Conservation (phyloP, 176 grass and related monocot species). For the Oryza officinalis region DNA sequence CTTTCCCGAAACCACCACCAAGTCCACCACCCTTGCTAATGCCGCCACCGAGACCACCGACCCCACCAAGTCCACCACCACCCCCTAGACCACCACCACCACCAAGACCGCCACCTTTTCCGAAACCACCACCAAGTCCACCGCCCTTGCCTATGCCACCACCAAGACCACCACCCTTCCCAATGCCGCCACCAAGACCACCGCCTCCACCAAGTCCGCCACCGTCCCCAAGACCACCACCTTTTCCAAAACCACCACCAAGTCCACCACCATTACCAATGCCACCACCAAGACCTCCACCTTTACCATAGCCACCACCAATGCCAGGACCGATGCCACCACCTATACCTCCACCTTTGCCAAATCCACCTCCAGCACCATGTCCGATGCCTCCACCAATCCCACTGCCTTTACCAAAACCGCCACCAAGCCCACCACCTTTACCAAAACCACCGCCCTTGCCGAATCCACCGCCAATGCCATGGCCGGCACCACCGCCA, state of each 20-base stretch:
- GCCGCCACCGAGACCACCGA: not conserved
- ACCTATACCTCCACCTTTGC: constrained; percentile 26
- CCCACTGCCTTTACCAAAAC: constrained; percentile 15
- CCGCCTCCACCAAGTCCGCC: constrained; percentile 4
- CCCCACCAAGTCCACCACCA: not conserved
- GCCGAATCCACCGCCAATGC: not conserved
- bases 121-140: not conserved
- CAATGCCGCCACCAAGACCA: not conserved
- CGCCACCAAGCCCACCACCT: constrained; percentile 33
- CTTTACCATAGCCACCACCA: constrained; percentile 20
- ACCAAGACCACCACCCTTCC: not conserved
- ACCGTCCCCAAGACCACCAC: not conserved
- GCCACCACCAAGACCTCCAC: not conserved
- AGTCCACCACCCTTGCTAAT: not conserved
- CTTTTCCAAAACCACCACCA: not conserved
- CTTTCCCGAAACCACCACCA: not conserved
- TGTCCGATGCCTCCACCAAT: constrained; percentile 3
- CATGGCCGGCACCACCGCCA: constrained; percentile 5
- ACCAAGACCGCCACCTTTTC: constrained; percentile 28
- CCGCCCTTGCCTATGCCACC: not conserved
- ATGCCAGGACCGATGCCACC: not conserved
- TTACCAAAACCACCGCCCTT: not conserved
- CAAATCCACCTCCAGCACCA: not conserved
- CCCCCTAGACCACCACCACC: not conserved
- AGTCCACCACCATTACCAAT: not conserved